phyloP scores from a whole-genome alignment of 129 eudicot species.

The Lactuca saligna region DNA sequence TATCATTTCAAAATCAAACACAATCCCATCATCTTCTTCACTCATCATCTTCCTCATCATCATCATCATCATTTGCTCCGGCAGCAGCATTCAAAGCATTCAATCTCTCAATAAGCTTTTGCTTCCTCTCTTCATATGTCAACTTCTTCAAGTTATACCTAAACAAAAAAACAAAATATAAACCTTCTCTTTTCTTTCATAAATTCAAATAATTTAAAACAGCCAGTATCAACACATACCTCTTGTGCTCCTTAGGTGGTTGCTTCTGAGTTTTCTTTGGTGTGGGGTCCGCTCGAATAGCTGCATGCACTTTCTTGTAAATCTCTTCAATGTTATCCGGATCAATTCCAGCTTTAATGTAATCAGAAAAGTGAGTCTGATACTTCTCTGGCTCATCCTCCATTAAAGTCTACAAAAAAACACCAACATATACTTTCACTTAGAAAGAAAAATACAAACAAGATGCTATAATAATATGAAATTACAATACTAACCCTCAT shows the following conservation, averaged over 20 bases:
- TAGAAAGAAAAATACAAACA: too few relatives aligned
- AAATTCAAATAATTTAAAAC: too few relatives aligned
- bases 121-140: slow-evolving; percentile 55
- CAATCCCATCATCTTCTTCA: slow-evolving; percentile 16
- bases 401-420: slow-evolving; percentile 36
- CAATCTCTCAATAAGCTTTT: slow-evolving; percentile 49
- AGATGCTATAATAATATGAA: too few relatives aligned
- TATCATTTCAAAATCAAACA: slow-evolving; percentile 6
- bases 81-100: slow-evolving; percentile 56
- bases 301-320: slow-evolving; percentile 91
- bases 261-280: slow-evolving; percentile 35
- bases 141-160: slow-evolving; percentile 58
- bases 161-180: background rate
- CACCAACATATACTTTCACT: too few relatives aligned
- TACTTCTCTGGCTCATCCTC: slow-evolving; percentile 92
- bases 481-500: slow-evolving; percentile 39
- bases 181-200: too few relatives aligned
- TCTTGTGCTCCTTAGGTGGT: slow-evolving; percentile 41
- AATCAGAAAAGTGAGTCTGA: slow-evolving; percentile 69
- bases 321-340: slow-evolving; percentile 70
- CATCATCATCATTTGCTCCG: slow-evolving; percentile 37
- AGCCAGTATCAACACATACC: background rate
- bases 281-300: slow-evolving; percentile 54
- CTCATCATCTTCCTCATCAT: slow-evolving; percentile 43
- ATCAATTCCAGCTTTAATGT: slow-evolving; percentile 56